Base-by-base conservation (phyloP, 208 protist genomes). In the Acanthamoeba castellanii region DNA sequence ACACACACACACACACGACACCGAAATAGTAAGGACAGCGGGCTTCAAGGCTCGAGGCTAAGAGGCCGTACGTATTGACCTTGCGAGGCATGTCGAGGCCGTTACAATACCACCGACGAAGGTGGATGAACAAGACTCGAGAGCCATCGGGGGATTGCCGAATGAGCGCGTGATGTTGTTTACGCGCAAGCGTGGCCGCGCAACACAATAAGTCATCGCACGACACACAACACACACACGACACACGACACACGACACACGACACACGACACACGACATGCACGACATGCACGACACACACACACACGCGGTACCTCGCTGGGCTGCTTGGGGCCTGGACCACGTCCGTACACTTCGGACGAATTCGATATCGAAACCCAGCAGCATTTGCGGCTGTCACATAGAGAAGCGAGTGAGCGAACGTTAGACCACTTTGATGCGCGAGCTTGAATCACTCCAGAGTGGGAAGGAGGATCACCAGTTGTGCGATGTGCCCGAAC, bases 401-500 rank as follows among this genome's bases (percentile, higher is more conserved):
- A 25, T 5, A 22, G 32, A 30, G n/a, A 42, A 42, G 37, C 37
- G 37, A 3, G 37, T 3, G 37, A 42, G 37, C 37, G 37, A 42
- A 42, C 37, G 37, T 42, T 42, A 42, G 37, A 42, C n/a, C 20
- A 78, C 13, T 45, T 14, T 45, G 37, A 42, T 42, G 37, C 2
- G 37, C 37, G 3, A 42, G 37, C 37, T 42, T 3, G 42, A 88
- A 59, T 5, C 72, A 52, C n/a, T n/a, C n/a, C n/a, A 74, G 42
- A 0, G n/a, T 9, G 42, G 34, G 42, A 32, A 14, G 34, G 87
- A n/a, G 72, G 72, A 1, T 9, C 18, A 92, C 87, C 87, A 92
- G 72, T 52, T 92, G 87, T 7, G 87, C n/a, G 16, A 92, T 92
- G 59, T 92, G 87, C 7, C 87, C 87, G 34, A 92, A 92, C 13